A percentile compares a stretch with the other conserved stretches of the same genome.
phyloP scores from a whole-genome alignment of 2,329 filamentous ascomycete species.

The Stagonosporopsis vannaccii region DNA sequence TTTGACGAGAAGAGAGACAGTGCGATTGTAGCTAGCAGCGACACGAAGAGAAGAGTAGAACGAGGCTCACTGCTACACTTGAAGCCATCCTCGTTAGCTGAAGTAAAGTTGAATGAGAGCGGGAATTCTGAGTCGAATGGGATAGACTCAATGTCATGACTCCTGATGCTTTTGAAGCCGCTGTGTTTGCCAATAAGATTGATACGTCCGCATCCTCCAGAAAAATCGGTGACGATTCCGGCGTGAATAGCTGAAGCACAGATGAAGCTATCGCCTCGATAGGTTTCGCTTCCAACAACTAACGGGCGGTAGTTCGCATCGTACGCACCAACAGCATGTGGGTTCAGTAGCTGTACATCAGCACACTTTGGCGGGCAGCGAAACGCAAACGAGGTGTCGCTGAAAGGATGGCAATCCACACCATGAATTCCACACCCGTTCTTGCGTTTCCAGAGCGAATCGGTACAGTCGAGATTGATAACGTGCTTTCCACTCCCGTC shows the following conservation, averaged over 20 bases:
- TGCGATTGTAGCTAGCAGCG: slow-evolving; percentile 74
- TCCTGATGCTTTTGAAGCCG: slow-evolving; percentile 67
- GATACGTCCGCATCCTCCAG: slow-evolving; percentile 83
- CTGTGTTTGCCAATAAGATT: slow-evolving; percentile 72
- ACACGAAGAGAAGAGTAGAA: slow-evolving; percentile 81
- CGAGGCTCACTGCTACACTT: slow-evolving; percentile 72
- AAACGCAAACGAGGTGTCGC: slow-evolving; percentile 72
- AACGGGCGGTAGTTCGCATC: slow-evolving; percentile 65
- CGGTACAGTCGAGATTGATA: slow-evolving; percentile 70
- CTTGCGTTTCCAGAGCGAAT: slow-evolving; percentile 72
- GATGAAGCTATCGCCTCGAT: slow-evolving; percentile 90
- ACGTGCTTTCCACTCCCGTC: slow-evolving; percentile 73
- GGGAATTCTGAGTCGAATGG: slow-evolving; percentile 89
- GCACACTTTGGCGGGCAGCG: slow-evolving; percentile 76
- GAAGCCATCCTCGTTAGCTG: slow-evolving; percentile 64
- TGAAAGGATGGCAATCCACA: slow-evolving; percentile 76
- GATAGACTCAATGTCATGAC: slow-evolving; percentile 77
- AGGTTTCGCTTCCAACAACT: slow-evolving; percentile 68
- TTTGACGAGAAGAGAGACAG: slow-evolving; percentile 81
- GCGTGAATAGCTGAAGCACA: slow-evolving; percentile 87
- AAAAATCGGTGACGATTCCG: slow-evolving; percentile 71
- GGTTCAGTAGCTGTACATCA: slow-evolving; percentile 70
- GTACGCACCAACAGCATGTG: slow-evolving; percentile 73
- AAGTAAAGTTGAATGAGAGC: slow-evolving; percentile 76
- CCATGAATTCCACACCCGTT: slow-evolving; percentile 79